Evolutionary conservation across 2,329 filamentous ascomycete species (phyloP).

Genomic region (Drechslerella stenobrocha): DNA sequence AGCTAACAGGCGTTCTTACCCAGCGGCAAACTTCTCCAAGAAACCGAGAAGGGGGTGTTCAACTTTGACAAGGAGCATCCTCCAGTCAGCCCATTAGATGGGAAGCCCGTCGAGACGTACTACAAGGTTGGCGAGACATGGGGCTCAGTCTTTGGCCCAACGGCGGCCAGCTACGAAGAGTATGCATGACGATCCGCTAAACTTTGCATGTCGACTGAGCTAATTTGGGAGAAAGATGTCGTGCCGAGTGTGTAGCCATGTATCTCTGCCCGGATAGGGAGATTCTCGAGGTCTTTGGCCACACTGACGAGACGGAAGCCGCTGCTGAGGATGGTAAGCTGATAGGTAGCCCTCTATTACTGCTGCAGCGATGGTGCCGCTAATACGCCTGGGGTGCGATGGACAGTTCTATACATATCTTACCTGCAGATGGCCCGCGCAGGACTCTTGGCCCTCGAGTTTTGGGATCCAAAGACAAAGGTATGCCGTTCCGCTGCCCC

Average conservation of each 20-base stretch:
- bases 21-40: slow-evolving; percentile 66
- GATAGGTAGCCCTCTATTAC: not conserved
- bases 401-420: slow-evolving; percentile 76
- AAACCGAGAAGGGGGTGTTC: slow-evolving; percentile 61
- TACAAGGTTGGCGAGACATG: slow-evolving; percentile 69
- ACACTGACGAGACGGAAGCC: slow-evolving; percentile 55
- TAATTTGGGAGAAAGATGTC: slow-evolving; percentile 52
- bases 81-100: slow-evolving; percentile 63
- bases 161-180: slow-evolving; percentile 67
- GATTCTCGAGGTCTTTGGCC: slow-evolving; percentile 58
- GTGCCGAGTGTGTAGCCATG: slow-evolving; percentile 57
- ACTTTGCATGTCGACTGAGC: not conserved
- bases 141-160: slow-evolving; percentile 64
- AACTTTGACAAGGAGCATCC: slow-evolving; percentile 66
- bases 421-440: slow-evolving; percentile 94
- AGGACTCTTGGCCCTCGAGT: slow-evolving; percentile 84
- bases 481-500: slow-evolving; percentile 15
- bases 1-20: not conserved
- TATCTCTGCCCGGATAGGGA: slow-evolving; percentile 59
- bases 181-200: slow-evolving; percentile 22
- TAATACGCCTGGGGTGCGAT: no score
- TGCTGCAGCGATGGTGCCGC: not conserved
- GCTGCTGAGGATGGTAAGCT: slow-evolving; percentile 56
- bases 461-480: slow-evolving; percentile 64
- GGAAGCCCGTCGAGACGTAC: slow-evolving; percentile 62